Percentiles rank a stretch among this genome's conserved stretches.
Evolutionary conservation across 2,329 filamentous ascomycete genomes (phyloP).

Genomic region (Elsinoe fawcettii): DNA sequence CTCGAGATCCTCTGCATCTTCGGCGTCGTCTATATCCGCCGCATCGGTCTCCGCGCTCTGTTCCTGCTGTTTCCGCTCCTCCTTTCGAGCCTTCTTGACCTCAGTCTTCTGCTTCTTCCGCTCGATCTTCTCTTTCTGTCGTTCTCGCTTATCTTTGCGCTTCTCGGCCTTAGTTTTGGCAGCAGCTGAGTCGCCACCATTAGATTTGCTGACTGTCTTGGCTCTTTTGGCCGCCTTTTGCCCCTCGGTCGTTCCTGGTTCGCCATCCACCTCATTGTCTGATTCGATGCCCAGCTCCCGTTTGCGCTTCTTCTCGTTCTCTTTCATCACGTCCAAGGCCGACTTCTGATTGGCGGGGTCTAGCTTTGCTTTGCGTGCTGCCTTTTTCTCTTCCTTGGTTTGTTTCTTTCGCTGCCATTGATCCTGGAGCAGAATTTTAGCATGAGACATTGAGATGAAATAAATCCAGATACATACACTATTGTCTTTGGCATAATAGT

Average conservation of each 20-base stretch:
- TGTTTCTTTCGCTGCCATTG: constrained; percentile 96
- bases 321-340: constrained; percentile 72
- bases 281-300: constrained; percentile 55
- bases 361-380: constrained; percentile 78
- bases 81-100: constrained; percentile 31
- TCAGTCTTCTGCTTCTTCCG: constrained; percentile 30
- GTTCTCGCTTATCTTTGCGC: constrained; percentile 36
- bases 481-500: constrained; percentile 73
- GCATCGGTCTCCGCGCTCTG: constrained; percentile 19
- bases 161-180: constrained; percentile 36
- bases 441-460: constrained; percentile 17
- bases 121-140: constrained; percentile 38
- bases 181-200: constrained; percentile 23
- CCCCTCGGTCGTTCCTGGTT: constrained; percentile 27
- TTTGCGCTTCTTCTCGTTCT: constrained; percentile 16
- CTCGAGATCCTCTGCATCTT: constrained; percentile 27
- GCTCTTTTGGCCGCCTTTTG: constrained; percentile 37
- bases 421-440: constrained; percentile 49
- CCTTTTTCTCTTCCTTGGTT: constrained; percentile 77
- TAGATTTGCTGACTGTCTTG: constrained; percentile 30
- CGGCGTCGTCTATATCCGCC: constrained; percentile 21
- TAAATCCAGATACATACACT: constrained; percentile 53
- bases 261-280: constrained; percentile 28
- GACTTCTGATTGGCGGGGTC: constrained; percentile 86
- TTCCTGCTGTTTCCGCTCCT: constrained; percentile 23